phyloP scores from a whole-genome alignment of 1,139 yeast species.

The Magnusiomyces paraingens region DNA sequence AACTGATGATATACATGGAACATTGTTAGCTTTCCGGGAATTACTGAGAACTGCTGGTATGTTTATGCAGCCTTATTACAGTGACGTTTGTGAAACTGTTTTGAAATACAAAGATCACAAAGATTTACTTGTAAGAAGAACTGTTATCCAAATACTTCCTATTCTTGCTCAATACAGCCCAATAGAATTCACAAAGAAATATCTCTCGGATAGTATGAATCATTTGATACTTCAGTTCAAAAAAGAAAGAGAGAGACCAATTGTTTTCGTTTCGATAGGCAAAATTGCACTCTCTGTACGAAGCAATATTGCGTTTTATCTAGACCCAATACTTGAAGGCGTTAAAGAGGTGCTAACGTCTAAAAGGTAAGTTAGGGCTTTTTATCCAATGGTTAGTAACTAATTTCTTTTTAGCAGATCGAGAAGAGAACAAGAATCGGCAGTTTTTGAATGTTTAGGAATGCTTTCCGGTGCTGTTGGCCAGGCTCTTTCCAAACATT shows the following conservation, averaged over 20 bases:
- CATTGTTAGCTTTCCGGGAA: conserved; percentile 76
- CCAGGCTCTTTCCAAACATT: conserved; percentile 86
- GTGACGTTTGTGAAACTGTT: conserved; percentile 70
- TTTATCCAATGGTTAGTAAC: background rate
- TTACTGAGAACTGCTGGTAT: conserved; percentile 59
- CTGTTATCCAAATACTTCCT: conserved; percentile 77
- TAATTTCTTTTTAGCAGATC: conserved; percentile 35
- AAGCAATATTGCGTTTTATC: conserved; percentile 78
- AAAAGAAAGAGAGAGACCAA: conserved; percentile 68
- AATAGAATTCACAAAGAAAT: conserved; percentile 68
- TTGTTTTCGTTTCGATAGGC: conserved; percentile 79
- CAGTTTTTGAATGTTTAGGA: conserved; percentile 84
- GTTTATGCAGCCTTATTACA: conserved; percentile 65
- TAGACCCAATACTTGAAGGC: conserved; percentile 79
- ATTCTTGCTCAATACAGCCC: conserved; percentile 75
- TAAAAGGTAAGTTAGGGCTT: conserved; percentile 38
- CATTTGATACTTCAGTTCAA: conserved; percentile 75
- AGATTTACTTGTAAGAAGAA: conserved; percentile 68
- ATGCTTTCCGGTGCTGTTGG: conserved; percentile 86
- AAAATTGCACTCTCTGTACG: conserved; percentile 78
- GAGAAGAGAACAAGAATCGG: conserved; percentile 73
- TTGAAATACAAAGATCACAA: conserved; percentile 73
- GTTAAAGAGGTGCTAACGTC: conserved; percentile 75
- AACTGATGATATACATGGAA: conserved; percentile 72
- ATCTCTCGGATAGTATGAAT: conserved; percentile 71